These are phyloP conservation scores for Rhododendron ferrugineum DNA, from an alignment of 148 eudicot species.

Conservation along the genomic window DNA sequence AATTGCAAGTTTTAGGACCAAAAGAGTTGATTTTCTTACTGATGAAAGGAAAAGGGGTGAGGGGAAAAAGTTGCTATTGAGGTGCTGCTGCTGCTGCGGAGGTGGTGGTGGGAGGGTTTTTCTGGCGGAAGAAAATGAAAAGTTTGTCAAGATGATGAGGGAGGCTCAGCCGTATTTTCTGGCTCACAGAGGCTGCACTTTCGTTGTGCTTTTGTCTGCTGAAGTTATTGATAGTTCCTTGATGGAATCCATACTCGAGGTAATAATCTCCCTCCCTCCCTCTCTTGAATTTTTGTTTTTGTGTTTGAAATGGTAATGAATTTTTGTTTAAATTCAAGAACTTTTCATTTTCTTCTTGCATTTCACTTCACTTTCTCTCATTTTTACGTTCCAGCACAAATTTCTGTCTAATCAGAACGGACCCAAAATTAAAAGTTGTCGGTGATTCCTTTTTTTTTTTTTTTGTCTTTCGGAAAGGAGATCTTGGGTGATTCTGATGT, in stretches of 20 bases:
- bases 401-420: too few species aligned
- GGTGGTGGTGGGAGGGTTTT: background rate
- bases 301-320: background rate
- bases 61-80: background rate
- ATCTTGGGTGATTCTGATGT: background rate
- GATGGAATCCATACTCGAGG: slow-evolving; percentile 45
- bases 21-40: background rate
- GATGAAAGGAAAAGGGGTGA: background rate
- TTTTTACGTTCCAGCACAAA: too few species aligned
- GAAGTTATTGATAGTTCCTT: slow-evolving; percentile 32
- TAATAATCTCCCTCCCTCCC: slow-evolving; percentile 7
- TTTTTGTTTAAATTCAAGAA: background rate
- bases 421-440: background rate
- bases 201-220: slow-evolving; percentile 48
- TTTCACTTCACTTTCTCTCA: too few species aligned
- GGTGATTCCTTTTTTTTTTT: background rate
- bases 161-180: slow-evolving; percentile 59
- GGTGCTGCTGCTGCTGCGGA: background rate
- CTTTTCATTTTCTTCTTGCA: too few species aligned
- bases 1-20: background rate
- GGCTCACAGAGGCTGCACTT: slow-evolving; percentile 41
- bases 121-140: background rate
- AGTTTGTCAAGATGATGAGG: slow-evolving; percentile 59
- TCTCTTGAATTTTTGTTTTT: too few species aligned
- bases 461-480: background rate